Evolutionary conservation across 768 basidiomycete genomes (phyloP).

Genomic region (Hysterangium stoloniferum): DNA sequence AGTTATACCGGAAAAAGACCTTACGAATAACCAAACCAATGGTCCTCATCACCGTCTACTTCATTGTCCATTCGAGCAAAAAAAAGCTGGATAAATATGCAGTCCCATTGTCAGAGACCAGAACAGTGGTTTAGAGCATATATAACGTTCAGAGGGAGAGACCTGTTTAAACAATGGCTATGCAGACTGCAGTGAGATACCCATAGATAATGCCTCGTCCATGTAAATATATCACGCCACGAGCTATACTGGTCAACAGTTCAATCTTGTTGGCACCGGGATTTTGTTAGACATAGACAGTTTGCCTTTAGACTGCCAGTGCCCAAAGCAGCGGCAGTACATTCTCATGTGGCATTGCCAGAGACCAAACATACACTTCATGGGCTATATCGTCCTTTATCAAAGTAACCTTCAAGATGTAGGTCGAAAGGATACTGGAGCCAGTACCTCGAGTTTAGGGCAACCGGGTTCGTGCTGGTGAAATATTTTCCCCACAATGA

Average conservation of each 20-base stretch:
- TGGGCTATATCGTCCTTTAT: not conserved
- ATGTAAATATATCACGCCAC: not conserved
- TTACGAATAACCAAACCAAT: not conserved
- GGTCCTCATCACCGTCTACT: not conserved
- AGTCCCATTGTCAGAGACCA: not conserved
- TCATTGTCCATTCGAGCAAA: not conserved
- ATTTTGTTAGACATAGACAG: constrained; percentile 41
- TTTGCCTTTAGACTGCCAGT: constrained; percentile 56
- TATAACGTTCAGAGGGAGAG: not conserved
- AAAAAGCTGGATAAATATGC: constrained; percentile 12
- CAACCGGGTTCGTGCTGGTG: not conserved
- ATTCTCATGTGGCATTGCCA: constrained; percentile 23
- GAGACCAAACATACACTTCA: constrained; percentile 3
- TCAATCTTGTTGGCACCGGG: constrained; percentile 36
- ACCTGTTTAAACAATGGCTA: not conserved
- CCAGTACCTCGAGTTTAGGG: not conserved
- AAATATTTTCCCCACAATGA: constrained; percentile 2
- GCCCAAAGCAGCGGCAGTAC: constrained; percentile 48
- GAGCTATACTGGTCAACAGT: constrained; percentile 29
- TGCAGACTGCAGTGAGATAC: not conserved
- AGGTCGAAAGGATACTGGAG: too few species aligned
- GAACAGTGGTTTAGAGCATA: not conserved
- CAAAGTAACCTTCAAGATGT: not conserved
- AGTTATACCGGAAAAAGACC: not conserved
- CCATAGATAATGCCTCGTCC: constrained; percentile 2